Evolutionary conservation across 306 rosid species (phyloP).

Genomic region (Comarum palustre): DNA sequence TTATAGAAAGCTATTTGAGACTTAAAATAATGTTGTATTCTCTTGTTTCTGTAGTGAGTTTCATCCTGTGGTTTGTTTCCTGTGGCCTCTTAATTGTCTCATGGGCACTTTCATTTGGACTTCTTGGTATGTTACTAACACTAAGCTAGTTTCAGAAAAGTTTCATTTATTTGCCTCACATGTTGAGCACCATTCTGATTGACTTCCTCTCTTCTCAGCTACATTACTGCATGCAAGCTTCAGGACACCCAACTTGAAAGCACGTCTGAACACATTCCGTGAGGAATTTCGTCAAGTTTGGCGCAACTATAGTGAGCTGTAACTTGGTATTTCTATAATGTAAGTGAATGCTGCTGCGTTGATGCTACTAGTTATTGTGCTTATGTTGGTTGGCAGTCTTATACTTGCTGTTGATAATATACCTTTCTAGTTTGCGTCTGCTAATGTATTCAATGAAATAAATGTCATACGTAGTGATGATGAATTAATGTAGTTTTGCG

Average conservation of each 20-base stretch:
- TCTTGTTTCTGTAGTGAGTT: constrained; percentile 54
- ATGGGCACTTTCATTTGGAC: constrained; percentile 82
- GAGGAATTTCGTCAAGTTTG: constrained; percentile 98
- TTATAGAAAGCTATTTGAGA: constrained; percentile 6
- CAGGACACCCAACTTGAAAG: constrained; percentile 97
- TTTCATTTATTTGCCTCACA: constrained; percentile 6
- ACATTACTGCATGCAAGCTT: constrained; percentile 92
- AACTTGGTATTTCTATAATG: constrained; percentile 43
- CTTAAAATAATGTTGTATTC: neutral
- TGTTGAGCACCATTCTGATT: constrained; percentile 16
- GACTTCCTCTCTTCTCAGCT: constrained; percentile 39
- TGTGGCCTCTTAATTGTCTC: constrained; percentile 76
- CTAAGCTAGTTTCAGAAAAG: constrained; percentile 9
- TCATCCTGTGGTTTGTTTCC: constrained; percentile 76
- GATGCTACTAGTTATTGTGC: neutral
- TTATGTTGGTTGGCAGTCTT: neutral
- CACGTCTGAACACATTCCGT: constrained; percentile 94
- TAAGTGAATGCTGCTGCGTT: constrained; percentile 42
- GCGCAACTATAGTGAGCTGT: constrained; percentile 99
- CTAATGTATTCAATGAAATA: neutral
- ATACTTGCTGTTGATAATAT: neutral
- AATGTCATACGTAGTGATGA: neutral
- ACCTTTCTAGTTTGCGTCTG: constrained; percentile 10
- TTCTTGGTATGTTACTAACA: constrained; percentile 56
- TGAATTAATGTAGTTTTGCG: neutral